Evolutionary conservation across 2,329 filamentous ascomycete genomes (phyloP), one percentile per base, ranked within the genome.

Genomic region (Dactylellina cionopaga): DNA sequence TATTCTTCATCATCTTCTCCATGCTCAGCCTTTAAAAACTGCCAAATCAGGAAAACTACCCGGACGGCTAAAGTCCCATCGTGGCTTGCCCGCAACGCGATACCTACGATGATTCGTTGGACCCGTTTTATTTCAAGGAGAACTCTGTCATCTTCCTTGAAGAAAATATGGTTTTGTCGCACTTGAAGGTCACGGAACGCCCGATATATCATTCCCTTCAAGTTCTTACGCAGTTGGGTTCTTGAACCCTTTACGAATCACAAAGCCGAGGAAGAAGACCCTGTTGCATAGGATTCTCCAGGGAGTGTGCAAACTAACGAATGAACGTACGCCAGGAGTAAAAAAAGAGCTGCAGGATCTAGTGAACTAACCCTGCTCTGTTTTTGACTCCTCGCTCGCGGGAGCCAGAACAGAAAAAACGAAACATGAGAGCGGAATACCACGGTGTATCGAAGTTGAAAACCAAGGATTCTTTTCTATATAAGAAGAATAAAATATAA

Each of bases 81-180:
- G 47, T 70, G 65, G 55, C 46, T 62, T 56, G 44, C 27, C 41
- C 56, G 65, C 56, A 62, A 70, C 31, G 41, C 56, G 65, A 70
- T 55, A 39, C 15, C 13, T 15, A 51, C 22, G 13, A 33, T 62
- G 49, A 44, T 69, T 44, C 47, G 49, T 56, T 25, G 19, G 43
- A 60, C 17, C 9, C n/a, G 10, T 13, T 55, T 41, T 41, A 41
- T 41, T 55, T 55, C 35, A 39, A 27, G 51, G 33, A 25, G 19
- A 17, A 22, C n/a, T 13, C 33, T 31, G 37, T 56, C 54, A 46
- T 55, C 22, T n/a, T 55, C n/a, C 35, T 27, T 27, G n/a, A 27
- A 39, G 27, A 35, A 35, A 55, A 55, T n/a, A n/a, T 15, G 17
- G 19, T 33, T 11, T 54, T 9, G 49, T 27, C 19, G 13, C 51